Evolutionary conservation across 1,284 basidiomycete species (phyloP).

Genomic region (Austroboletus niveus): DNA sequence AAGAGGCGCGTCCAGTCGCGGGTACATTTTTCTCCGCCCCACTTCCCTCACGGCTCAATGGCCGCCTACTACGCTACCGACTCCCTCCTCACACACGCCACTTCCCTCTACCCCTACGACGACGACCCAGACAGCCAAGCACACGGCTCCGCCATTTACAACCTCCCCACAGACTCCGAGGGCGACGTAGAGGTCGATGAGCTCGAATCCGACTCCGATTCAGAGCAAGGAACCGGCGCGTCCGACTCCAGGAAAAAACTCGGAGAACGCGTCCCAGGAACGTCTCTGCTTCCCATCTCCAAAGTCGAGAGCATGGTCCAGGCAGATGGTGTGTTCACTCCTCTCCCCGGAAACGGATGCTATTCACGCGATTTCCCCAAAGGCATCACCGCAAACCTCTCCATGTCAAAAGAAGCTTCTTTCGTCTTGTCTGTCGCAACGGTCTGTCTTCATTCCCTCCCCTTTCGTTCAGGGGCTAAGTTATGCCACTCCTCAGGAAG

Average conservation of each 20-base stretch:
- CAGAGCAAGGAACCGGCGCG: constrained; percentile 40
- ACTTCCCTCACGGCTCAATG: constrained; percentile 18
- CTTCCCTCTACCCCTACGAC: constrained; percentile 32
- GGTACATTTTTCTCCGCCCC: neutral
- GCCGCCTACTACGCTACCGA: constrained; percentile 33
- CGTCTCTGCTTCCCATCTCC: constrained; percentile 56
- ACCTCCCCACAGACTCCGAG: constrained; percentile 35
- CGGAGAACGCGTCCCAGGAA: constrained; percentile 56
- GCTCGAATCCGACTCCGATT: constrained; percentile 59
- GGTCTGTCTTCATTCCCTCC: constrained; percentile 37
- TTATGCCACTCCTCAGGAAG: constrained; percentile 50
- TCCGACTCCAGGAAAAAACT: constrained; percentile 33
- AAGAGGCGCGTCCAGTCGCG: no score
- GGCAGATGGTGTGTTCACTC: constrained; percentile 54
- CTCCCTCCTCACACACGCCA: constrained; percentile 28
- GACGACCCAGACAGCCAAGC: constrained; percentile 26
- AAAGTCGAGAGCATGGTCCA: constrained; percentile 70
- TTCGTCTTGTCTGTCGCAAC: constrained; percentile 70
- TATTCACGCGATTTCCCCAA: constrained; percentile 17
- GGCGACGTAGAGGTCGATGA: constrained; percentile 59
- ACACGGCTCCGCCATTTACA: constrained; percentile 29
- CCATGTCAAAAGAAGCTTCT: constrained; percentile 71
- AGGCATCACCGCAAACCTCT: constrained; percentile 55
- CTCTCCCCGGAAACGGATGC: neutral
- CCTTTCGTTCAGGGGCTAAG: constrained; percentile 16